Conservation (phyloP, 495 filamentous ascomycete species). For the Darksidea phi region DNA sequence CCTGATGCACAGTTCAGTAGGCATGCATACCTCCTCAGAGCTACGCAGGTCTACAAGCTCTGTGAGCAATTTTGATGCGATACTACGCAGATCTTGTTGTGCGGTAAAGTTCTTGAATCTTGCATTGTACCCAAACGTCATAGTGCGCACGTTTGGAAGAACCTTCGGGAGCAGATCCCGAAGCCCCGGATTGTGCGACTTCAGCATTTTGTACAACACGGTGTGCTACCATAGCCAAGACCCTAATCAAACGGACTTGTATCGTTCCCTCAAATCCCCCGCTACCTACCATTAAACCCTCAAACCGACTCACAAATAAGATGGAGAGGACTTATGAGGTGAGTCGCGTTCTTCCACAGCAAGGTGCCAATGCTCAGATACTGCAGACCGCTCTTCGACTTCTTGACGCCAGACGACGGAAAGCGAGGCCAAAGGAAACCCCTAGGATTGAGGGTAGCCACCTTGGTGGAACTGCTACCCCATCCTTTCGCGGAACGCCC, state of each 20-base stretch:
- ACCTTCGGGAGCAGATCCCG: too few species aligned
- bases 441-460: neutral
- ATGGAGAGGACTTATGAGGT: constrained; percentile 4
- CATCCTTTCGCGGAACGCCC: constrained; percentile 18
- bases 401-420: neutral
- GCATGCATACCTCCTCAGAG: too few species aligned
- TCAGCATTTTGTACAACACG: too few species aligned
- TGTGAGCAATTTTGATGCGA: too few species aligned
- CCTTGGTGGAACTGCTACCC: neutral
- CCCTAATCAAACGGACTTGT: neutral
- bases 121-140: too few species aligned
- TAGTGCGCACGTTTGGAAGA: too few species aligned
- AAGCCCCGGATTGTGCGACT: too few species aligned
- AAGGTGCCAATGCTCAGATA: neutral
- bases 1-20: too few species aligned
- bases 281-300: neutral
- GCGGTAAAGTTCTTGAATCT: too few species aligned
- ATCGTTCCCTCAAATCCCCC: neutral
- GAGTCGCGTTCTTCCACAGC: neutral
- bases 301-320: neutral
- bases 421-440: neutral
- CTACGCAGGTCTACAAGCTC: too few species aligned
- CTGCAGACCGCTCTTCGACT: constrained; percentile 2
- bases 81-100: too few species aligned
- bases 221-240: neutral